Percentiles rank a stretch among this genome's conserved stretches.
Evolutionary conservation across 192 early-diverging fungal species (phyloP).

Genomic region (Endogone sp.): DNA sequence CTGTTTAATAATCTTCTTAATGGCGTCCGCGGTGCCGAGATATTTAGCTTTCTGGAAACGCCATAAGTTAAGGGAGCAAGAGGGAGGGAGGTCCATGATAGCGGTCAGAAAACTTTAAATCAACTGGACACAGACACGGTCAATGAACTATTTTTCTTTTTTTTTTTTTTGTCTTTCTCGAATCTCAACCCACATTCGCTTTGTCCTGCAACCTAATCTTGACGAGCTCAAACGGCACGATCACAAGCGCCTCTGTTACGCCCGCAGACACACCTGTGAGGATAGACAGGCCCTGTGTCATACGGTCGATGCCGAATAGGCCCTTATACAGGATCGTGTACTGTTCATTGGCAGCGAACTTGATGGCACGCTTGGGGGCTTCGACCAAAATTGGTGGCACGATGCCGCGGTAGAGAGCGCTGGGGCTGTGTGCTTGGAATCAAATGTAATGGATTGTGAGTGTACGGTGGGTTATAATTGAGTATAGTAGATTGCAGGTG

Average conservation of each 20-base stretch:
- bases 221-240: constrained; percentile 89
- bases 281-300: constrained; percentile 73
- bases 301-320: constrained; percentile 68
- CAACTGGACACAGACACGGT: background rate
- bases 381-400: constrained; percentile 93
- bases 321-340: constrained; percentile 66
- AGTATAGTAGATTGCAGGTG: no score
- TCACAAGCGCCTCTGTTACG: constrained; percentile 86
- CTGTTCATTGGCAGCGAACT: constrained; percentile 94
- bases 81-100: background rate
- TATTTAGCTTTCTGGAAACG: constrained; percentile 71
- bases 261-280: constrained; percentile 89
- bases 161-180: no score
- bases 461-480: no score
- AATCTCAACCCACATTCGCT: constrained; percentile 31
- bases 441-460: no score
- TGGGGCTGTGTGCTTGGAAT: no score
- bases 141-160: background rate
- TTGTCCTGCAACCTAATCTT: constrained; percentile 93
- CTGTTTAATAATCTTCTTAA: constrained; percentile 72
- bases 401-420: constrained; percentile 92
- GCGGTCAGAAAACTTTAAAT: no score
- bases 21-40: constrained; percentile 72
- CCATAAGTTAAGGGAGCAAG: background rate
- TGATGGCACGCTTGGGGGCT: constrained; percentile 96